Base-by-base conservation (phyloP, 768 basidiomycete genomes). In the Kockovaella imperatae region DNA sequence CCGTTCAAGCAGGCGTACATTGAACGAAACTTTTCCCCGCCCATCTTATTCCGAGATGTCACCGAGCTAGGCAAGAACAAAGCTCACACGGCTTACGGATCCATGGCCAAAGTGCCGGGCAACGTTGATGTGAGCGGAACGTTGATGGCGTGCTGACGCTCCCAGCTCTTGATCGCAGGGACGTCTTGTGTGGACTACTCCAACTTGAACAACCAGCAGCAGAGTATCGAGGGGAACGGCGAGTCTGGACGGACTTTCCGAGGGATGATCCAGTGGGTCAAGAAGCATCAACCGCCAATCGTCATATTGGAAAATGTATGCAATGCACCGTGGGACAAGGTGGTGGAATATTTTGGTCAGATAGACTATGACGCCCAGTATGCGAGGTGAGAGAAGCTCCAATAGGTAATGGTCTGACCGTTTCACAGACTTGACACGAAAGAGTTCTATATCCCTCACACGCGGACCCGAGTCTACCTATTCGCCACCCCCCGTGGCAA, bases 1-100 rank as follows among this genome's bases (percentile, higher is more conserved):
- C 89, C 90, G 3, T 93, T 89, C 77, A 91, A 95, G 72, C 90
- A 91, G 67, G 91, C 90, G 0, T 95, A 96, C 64, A 96, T 96
- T 54, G 91, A 96, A 66, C 79, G 91, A 26, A 96, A 96, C 70
- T 96, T 96, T 67, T 80, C 83, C 32, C 91, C 91, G 20, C 89
- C 90, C 11, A 71, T 93, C 23, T 76, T 96, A 28, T 96, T 95
- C 70, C 81, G 91, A 40, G 91, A 96, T 66, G 90, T 96, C 15
- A 88, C 86, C 48, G 90, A 95, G 63, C 77, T 96, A 17, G 64
- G 67, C 3, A 67, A 68, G 54, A 64, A 69, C 18, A 34, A 53
- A 45, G 93, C 90, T 18, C 82, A 87, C 48, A 96, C 90, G 0
- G 91, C 90, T 0, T 96, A 96, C 67, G 91, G 91, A 3, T 80